These are phyloP conservation scores for Hydnomerulius pinastri DNA, from an alignment of 768 basidiomycete genomes.

Conservation along the genomic window DNA sequence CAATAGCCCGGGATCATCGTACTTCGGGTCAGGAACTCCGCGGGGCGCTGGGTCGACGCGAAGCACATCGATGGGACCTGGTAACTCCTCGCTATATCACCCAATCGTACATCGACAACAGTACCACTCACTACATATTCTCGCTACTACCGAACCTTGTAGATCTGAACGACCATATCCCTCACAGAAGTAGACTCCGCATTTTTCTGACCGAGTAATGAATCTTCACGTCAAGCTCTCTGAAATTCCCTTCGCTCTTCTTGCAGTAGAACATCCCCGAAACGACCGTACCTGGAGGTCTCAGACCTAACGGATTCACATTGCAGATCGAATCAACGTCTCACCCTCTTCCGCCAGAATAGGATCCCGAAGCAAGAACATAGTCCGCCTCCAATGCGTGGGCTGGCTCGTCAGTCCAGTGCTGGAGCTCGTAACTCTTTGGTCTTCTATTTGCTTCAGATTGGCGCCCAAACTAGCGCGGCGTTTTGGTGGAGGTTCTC, in stretches of 20 bases:
- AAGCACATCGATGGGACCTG: conserved; percentile 74
- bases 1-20: conserved; percentile 74
- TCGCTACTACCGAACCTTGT: conserved; percentile 71
- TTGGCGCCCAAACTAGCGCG: conserved; percentile 55
- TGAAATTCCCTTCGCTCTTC: conserved; percentile 75
- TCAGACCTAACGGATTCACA: conserved; percentile 4
- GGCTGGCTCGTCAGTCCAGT: conserved; percentile 86
- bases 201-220: conserved; percentile 59
- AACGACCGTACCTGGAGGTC: conserved; percentile 67
- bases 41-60: conserved; percentile 81
- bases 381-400: conserved; percentile 95
- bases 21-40: conserved; percentile 78
- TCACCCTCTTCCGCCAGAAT: conserved; percentile 67
- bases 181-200: conserved; percentile 32
- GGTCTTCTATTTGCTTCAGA: conserved; percentile 42
- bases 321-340: conserved; percentile 16
- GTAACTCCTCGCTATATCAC: no score
- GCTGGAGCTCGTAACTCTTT: conserved; percentile 70
- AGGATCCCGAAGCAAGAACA: conserved; percentile 78
- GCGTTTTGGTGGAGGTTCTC: conserved; percentile 59
- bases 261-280: conserved; percentile 73
- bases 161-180: conserved; percentile 69
- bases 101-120: no score
- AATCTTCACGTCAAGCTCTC: conserved; percentile 88
- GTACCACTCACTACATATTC: no score